Conservation (phyloP, 148 eudicot genomes). For the Agrostemma githago region DNA sequence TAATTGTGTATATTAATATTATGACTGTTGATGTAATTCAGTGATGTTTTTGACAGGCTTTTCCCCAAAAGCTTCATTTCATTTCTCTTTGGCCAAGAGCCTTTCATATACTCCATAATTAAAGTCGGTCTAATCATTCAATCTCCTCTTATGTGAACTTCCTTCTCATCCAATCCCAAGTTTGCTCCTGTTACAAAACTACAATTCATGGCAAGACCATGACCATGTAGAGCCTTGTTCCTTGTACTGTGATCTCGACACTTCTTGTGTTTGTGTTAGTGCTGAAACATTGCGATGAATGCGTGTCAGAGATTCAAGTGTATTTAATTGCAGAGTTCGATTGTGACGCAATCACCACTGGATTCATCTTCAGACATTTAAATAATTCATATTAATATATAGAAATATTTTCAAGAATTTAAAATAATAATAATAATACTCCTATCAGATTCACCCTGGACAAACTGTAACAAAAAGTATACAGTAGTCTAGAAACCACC, state of each 20-base stretch:
- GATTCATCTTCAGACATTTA: neutral
- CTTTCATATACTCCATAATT: neutral
- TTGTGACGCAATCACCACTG: too few relatives aligned
- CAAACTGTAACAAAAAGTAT: constrained; percentile 4
- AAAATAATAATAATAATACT: neutral
- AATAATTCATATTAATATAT: neutral
- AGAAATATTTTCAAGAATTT: neutral
- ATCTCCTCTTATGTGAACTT: too few relatives aligned
- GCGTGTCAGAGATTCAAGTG: too few relatives aligned
- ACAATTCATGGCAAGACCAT: too few relatives aligned
- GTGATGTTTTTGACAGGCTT: neutral
- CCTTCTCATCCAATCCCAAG: too few relatives aligned
- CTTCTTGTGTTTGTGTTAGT: too few relatives aligned
- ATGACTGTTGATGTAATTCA: neutral
- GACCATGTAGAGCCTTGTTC: too few relatives aligned
- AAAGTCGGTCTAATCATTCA: too few relatives aligned
- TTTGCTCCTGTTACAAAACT: too few relatives aligned
- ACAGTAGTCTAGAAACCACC: constrained; percentile 14
- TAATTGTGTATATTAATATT: constrained; percentile 14
- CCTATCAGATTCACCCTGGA: constrained; percentile 10
- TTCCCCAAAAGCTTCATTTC: neutral
- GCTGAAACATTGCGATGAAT: too few relatives aligned
- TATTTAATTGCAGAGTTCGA: too few relatives aligned
- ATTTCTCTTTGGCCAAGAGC: neutral
- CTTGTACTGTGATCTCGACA: too few relatives aligned